Base-by-base conservation (phyloP, 2,329 filamentous ascomycete genomes). In the Gliomastix tumulicola region DNA sequence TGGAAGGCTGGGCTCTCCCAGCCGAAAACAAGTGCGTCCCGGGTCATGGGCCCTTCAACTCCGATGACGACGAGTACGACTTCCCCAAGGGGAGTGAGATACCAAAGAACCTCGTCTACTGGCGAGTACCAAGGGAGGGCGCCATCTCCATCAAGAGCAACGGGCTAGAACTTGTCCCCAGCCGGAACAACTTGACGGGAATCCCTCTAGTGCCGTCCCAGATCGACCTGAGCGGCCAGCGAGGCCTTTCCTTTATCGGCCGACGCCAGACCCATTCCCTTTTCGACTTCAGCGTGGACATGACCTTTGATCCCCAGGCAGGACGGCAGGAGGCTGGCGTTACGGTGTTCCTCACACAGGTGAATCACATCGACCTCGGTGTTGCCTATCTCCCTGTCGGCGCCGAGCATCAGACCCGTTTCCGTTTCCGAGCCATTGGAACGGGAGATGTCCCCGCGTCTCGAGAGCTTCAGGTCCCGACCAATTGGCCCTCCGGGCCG, bases 71-170 rank as follows among this genome's bases (percentile, higher is more conserved):
- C 43, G 42, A 49, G 9, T 53, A 71, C 32, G 59, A 65, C 19
- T 78, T 79, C 48, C 42, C 54, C 6, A 57, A 62, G 0, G 58
- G 59, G 0, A 60, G 61, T 1, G 44, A 48, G 1, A 50, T 79
- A 1, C 74, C 74, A 4, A 56, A 58, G 1, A 69, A 79, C 45
- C 71, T 80, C 43, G 64, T 72, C 2, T 62, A 74, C 57, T 77
- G 74, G 62, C 63, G 77, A 4, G 70, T 65, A 11, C 75, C 74
- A 3, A 51, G 60, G 4, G 47, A 55, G 57, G 62, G 20, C 47
- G 59, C 68, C 1, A 61, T 62, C 1, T 47, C 44, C 0, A 62
- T 52, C 0, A 62, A 68, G 35, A 9, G n/a, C 0, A 55, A 68
- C 41, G 62, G 61, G 0, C 59, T 80, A 0, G 59, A 60, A 2